Conservation (phyloP, 768 basidiomycete genomes). For the Tylopilus plumbeoviolaceoides region DNA sequence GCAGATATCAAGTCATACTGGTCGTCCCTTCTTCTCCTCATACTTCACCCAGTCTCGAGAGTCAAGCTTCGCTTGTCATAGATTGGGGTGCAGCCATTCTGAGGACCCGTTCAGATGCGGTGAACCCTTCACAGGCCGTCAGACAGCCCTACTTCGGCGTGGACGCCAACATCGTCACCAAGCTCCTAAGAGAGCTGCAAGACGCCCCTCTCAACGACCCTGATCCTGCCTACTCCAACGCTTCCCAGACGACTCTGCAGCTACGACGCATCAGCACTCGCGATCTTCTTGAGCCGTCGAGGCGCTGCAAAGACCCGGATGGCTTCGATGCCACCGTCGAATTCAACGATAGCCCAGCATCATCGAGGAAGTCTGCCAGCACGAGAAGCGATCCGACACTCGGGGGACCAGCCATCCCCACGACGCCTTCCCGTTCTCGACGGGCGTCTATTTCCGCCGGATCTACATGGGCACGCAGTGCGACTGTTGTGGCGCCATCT, state of each 20-base stretch:
- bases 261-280: constrained; percentile 16
- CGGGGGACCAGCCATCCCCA: constrained; percentile 11
- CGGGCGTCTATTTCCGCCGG: constrained; percentile 15
- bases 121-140: constrained; percentile 8
- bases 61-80: constrained; percentile 50
- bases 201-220: constrained; percentile 13
- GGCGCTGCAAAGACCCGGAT: constrained; percentile 4
- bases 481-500: constrained; percentile 8
- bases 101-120: constrained; percentile 24
- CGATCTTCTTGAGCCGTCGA: constrained; percentile 24
- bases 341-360: neutral
- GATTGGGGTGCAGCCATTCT: constrained; percentile 47
- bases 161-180: constrained; percentile 18
- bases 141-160: constrained; percentile 27
- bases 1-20: constrained; percentile 50
- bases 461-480: constrained; percentile 15
- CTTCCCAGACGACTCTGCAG: constrained; percentile 4
- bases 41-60: constrained; percentile 44
- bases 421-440: constrained; percentile 19
- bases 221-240: constrained; percentile 1
- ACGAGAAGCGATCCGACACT: constrained; percentile 2
- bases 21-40: constrained; percentile 38
- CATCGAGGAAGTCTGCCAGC: constrained; percentile 8
- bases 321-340: constrained; percentile 8
- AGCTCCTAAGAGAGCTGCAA: constrained; percentile 22